These are phyloP conservation scores for Gossypium lobatum DNA, from an alignment of 441 rosid genomes.

Conservation along the genomic window DNA sequence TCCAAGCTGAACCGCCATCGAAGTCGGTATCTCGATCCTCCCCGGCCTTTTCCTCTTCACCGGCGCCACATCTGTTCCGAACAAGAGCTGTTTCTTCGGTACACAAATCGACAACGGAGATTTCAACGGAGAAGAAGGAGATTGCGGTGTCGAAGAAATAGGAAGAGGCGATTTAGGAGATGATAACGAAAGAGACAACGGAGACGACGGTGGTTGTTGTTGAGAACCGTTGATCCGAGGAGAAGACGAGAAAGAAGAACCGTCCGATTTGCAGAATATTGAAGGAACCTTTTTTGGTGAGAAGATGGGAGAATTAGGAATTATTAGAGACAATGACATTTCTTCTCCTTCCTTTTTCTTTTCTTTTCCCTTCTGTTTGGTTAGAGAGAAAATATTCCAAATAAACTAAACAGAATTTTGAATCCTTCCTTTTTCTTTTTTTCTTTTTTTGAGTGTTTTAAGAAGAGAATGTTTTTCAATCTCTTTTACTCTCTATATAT, in stretches of 20 bases:
- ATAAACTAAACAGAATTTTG: no score
- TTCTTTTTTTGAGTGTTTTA: no score
- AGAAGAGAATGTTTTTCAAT: no score
- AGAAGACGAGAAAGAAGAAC: constrained; percentile 3
- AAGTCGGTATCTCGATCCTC: constrained; percentile 48
- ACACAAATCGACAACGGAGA: constrained; percentile 23
- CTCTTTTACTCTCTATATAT: no score
- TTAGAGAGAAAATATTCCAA: no score
- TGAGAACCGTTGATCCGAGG: constrained; percentile 6
- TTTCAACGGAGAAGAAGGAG: constrained; percentile 13
- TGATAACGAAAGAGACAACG: constrained; percentile 16
- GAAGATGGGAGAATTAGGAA: constrained; percentile 31
- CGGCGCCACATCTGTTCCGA: constrained; percentile 18
- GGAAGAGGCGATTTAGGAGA: constrained; percentile 14
- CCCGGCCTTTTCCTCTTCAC: constrained; percentile 75
- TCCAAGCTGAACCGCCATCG: constrained; percentile 29
- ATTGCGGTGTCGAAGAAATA: neutral
- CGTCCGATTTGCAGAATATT: constrained; percentile 12
- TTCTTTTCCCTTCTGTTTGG: no score
- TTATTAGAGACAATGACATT: constrained; percentile 14
- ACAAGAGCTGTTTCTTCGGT: constrained; percentile 21
- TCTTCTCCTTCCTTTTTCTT: no score
- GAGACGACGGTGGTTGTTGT: neutral
- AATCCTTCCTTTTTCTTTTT: no score
- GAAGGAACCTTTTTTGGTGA: constrained; percentile 14